Evolutionary conservation across 176 grass and related monocot species (phyloP).

Genomic region (Juncus effusus): DNA sequence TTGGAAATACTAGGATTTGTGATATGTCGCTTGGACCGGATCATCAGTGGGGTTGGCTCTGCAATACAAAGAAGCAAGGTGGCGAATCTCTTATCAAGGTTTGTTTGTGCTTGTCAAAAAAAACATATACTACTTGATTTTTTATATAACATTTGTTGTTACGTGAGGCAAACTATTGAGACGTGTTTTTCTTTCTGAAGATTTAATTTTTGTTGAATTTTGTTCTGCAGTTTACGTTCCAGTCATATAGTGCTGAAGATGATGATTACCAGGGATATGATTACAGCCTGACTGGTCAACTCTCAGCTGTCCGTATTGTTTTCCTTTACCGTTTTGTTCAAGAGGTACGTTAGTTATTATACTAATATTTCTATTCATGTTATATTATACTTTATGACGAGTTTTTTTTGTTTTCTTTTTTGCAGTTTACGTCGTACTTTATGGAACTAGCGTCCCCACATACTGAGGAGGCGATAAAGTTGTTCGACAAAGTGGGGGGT

Average conservation of each 20-base stretch:
- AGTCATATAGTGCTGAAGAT: constrained; percentile 79
- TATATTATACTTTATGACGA: background rate
- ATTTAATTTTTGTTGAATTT: constrained; percentile 11
- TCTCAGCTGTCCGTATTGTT: constrained; percentile 94
- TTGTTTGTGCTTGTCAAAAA: constrained; percentile 3
- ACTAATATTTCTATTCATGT: constrained; percentile 15
- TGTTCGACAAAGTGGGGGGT: constrained; percentile 94
- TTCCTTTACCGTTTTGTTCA: constrained; percentile 96
- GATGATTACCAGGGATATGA: constrained; percentile 89
- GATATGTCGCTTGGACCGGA: constrained; percentile 93
- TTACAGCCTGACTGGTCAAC: constrained; percentile 84
- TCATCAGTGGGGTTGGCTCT: constrained; percentile 92
- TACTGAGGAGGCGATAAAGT: constrained; percentile 92
- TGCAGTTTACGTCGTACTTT: constrained; percentile 91
- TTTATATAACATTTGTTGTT: background rate
- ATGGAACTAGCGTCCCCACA: constrained; percentile 97
- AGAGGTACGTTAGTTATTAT: constrained; percentile 49
- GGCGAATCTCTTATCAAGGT: constrained; percentile 97
- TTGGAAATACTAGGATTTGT: constrained; percentile 93
- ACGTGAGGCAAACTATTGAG: constrained; percentile 6
- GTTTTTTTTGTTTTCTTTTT: constrained; percentile 12
- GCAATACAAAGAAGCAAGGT: constrained; percentile 78
- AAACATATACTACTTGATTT: constrained; percentile 4
- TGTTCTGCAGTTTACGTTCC: constrained; percentile 65
- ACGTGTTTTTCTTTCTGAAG: constrained; percentile 4